Conservation (phyloP, 2,329 filamentous ascomycete species). For the Neoarthrinium moseri region DNA sequence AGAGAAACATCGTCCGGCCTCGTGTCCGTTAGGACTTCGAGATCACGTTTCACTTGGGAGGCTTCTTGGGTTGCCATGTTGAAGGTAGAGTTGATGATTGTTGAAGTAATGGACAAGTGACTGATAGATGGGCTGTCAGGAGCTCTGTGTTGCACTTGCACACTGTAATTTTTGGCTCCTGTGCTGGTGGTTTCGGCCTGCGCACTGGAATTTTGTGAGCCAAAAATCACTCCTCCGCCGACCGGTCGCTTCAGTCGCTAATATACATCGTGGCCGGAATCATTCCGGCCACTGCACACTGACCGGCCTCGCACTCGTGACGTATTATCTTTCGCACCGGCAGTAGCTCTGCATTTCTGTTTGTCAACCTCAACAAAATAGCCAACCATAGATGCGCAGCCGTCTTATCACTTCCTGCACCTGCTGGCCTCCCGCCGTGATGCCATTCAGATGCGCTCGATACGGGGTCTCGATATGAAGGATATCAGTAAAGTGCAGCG, state of each 20-base stretch:
- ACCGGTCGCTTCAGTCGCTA: constrained; percentile 11
- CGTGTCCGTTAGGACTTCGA: constrained; percentile 63
- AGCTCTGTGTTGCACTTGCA: constrained; percentile 4
- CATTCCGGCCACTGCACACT: constrained; percentile 26
- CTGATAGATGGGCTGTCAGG: no score
- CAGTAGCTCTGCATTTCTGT: constrained; percentile 1
- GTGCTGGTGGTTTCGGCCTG: neutral
- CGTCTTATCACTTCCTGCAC: no score
- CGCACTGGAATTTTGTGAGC: constrained; percentile 7
- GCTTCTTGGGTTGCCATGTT: neutral
- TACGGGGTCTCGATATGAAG: no score
- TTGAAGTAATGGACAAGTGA: neutral
- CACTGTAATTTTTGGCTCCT: no score
- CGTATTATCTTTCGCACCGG: neutral
- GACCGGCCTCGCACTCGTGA: constrained; percentile 1
- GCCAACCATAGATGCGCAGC: no score
- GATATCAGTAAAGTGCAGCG: no score
- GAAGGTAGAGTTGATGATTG: neutral
- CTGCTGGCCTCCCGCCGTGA: no score
- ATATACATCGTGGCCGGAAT: constrained; percentile 34
- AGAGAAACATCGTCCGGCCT: constrained; percentile 61
- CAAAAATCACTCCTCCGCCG: constrained; percentile 1
- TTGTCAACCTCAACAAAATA: neutral
- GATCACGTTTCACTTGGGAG: constrained; percentile 28
- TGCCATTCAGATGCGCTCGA: no score